These are phyloP conservation scores for Thozetella sp. DNA, from an alignment of 495 filamentous ascomycete species.

Conservation along the genomic window DNA sequence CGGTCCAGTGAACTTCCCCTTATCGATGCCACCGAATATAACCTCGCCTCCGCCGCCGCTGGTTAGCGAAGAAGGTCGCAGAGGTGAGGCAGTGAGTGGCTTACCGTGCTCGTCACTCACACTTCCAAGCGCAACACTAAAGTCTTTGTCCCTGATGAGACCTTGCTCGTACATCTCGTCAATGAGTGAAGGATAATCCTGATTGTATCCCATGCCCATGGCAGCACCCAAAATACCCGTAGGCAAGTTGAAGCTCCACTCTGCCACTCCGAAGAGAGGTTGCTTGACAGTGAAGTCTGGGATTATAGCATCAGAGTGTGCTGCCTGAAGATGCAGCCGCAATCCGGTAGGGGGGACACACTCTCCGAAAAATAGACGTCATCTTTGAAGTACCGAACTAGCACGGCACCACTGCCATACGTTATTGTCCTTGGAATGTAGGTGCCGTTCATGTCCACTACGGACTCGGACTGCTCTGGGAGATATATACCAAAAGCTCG, in stretches of 20 bases:
- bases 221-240: constrained; percentile 71
- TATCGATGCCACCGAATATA: constrained; percentile 86
- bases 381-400: constrained; percentile 16
- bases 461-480: constrained; percentile 42
- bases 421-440: constrained; percentile 53
- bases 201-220: constrained; percentile 55
- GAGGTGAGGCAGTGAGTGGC: background rate
- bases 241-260: constrained; percentile 16
- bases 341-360: background rate
- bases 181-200: constrained; percentile 77
- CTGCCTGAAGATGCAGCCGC: too few species aligned
- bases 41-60: constrained; percentile 65
- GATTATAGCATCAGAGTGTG: too few species aligned
- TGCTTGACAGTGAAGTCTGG: constrained; percentile 3
- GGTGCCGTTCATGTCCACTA: constrained; percentile 66
- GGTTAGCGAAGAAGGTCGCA: constrained; percentile 37
- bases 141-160: constrained; percentile 75
- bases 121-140: constrained; percentile 60
- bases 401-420: constrained; percentile 17
- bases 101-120: constrained; percentile 14
- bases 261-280: constrained; percentile 24
- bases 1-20: constrained; percentile 71
- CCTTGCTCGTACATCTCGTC: constrained; percentile 55
- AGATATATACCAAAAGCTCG: constrained; percentile 17
- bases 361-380: constrained; percentile 9